phyloP scores from a whole-genome alignment of 2,329 filamentous ascomycete species.

The Aspergillus pseudoviridinutans region DNA sequence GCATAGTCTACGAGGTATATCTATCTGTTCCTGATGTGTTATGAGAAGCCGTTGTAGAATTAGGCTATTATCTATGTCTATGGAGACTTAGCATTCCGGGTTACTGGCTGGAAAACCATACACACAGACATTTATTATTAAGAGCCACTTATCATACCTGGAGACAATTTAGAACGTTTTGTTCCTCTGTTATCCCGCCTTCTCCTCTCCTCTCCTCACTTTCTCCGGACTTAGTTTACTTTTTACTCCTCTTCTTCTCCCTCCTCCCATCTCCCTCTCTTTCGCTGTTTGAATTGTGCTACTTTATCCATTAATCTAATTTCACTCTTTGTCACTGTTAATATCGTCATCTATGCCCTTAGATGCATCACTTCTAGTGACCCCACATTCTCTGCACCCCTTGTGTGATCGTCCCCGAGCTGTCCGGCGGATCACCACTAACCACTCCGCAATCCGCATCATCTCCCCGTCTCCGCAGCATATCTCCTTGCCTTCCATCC shows the following conservation, averaged over 20 bases:
- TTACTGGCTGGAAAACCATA: no score
- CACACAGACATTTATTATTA: no score
- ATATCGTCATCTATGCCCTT: conserved; percentile 3
- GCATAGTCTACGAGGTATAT: no score
- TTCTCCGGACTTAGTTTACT: neutral
- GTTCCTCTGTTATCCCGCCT: conserved; percentile 1
- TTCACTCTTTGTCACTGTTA: neutral
- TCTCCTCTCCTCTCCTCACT: neutral
- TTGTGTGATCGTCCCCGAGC: conserved; percentile 16
- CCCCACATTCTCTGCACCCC: conserved; percentile 3
- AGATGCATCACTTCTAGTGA: neutral
- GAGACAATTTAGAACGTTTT: no score
- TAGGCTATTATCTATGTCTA: no score
- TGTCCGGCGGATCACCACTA: conserved; percentile 4
- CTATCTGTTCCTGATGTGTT: no score
- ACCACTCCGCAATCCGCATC: conserved; percentile 13
- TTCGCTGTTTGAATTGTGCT: neutral
- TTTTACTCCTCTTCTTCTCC: neutral
- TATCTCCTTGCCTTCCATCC: conserved; percentile 13
- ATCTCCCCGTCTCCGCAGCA: conserved; percentile 12
- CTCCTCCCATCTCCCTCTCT: neutral
- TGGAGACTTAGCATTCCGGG: no score
- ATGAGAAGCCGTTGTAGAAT: no score
- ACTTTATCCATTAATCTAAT: neutral
- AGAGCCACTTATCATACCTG: no score